Base-by-base conservation (phyloP, 1,284 basidiomycete genomes). In the Amylostereum chailletii region DNA sequence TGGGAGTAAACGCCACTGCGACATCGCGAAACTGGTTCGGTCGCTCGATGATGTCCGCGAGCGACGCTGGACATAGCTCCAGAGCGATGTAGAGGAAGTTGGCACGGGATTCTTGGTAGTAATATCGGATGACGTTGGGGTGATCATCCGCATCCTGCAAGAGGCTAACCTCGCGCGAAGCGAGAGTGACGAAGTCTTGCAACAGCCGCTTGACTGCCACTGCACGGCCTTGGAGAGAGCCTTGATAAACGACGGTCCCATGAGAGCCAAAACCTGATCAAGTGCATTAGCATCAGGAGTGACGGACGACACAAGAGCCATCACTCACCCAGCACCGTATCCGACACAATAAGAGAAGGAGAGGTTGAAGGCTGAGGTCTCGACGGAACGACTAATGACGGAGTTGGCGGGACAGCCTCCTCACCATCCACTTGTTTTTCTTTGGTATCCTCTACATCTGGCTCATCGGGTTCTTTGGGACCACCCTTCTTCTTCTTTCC, bases 51-150 rank as follows among this genome's bases (percentile, higher is more conserved):
- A 99, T 72, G 63, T 99, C 95, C 0, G 91, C 93, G 5, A 99
- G 79, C 5, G 92, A 94, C 0, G 93, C 93, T 0, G 94, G 93
- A 66, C 95, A 99, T 2, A 98, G 76, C 65, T 99, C 96, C 33
- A 99, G 83, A 0, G 96, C 95, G 53, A 99, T 98, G 68, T 95
- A 98, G 7, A 99, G 77, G 73, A 99, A 99, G 62, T 90, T 92
- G 37, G 85, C 83, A 27, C 90, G 86, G 1, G 89, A 77, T 70
- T 99, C 95, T 73, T 98, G 94, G 69, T 94, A 99, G 67, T 94
- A 99, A 67, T 99, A 95, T 50, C 95, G 84, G 57, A 99, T 95
- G 59, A 99, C 94, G 66, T 99, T 98, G 3, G 94, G 93, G 61
- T 99, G 96, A 64, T 97, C 93, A 69, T 99, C 96, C 39, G 90